phyloP scores from a whole-genome alignment of 2,329 filamentous ascomycete genomes.

The Xylaria sp. region DNA sequence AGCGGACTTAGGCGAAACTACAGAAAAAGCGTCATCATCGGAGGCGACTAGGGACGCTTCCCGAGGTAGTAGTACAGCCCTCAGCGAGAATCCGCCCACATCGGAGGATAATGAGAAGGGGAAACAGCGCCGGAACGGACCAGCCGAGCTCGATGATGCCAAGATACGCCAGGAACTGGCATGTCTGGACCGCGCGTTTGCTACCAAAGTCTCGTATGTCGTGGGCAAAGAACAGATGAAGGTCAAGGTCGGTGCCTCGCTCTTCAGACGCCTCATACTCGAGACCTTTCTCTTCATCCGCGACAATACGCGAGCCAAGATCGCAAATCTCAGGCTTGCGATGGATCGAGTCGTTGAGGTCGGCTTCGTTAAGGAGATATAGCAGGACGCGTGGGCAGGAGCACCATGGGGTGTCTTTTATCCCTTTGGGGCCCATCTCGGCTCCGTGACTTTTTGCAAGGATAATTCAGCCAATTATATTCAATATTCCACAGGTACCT shows the following conservation, averaged over 20 bases:
- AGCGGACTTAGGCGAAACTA: slow-evolving; percentile 24
- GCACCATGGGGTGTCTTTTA: neutral
- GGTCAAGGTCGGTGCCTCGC: slow-evolving; percentile 52
- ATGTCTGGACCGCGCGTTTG: slow-evolving; percentile 56
- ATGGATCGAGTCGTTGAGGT: slow-evolving; percentile 73
- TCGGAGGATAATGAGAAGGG: slow-evolving; percentile 22
- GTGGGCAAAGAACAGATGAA: slow-evolving; percentile 72
- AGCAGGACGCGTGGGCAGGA: slow-evolving; percentile 23
- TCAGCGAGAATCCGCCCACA: slow-evolving; percentile 16
- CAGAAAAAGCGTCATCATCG: slow-evolving; percentile 30
- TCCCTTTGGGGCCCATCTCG: too few species aligned
- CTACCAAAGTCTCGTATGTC: slow-evolving; percentile 64
- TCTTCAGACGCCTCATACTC: slow-evolving; percentile 60
- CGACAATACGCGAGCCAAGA: slow-evolving; percentile 73
- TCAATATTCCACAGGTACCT: too few species aligned
- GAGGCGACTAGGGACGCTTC: slow-evolving; percentile 13
- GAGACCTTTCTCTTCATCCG: slow-evolving; percentile 71
- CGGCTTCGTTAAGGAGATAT: slow-evolving; percentile 74
- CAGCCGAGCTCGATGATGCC: slow-evolving; percentile 46
- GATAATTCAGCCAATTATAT: too few species aligned
- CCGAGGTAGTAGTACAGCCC: slow-evolving; percentile 21
- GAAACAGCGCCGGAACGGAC: slow-evolving; percentile 18
- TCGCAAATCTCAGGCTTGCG: slow-evolving; percentile 69
- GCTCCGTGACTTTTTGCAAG: too few species aligned
- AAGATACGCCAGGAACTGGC: slow-evolving; percentile 55